phyloP scores from a whole-genome alignment of 2,329 filamentous ascomycete genomes.

The Colletotrichum acutatum region DNA sequence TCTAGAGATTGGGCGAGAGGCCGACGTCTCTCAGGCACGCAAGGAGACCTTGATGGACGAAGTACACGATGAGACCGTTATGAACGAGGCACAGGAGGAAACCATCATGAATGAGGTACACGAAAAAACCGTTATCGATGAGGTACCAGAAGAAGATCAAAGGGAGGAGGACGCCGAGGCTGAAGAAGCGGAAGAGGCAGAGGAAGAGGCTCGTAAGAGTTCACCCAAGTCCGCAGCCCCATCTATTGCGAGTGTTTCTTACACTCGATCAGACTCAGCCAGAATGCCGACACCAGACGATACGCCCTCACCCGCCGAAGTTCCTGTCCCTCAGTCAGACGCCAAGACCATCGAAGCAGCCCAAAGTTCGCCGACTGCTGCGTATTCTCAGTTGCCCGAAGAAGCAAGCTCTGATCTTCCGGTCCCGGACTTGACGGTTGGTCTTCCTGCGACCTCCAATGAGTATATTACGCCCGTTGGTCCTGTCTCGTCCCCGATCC shows the following conservation, averaged over 20 bases:
- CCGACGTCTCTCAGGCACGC: not conserved
- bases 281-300: conserved; percentile 66
- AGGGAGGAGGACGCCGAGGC: not conserved
- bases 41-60: not conserved
- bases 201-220: conserved; percentile 27
- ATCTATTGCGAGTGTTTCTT: conserved; percentile 45
- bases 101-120: not conserved
- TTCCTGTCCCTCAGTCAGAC: conserved; percentile 26
- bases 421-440: conserved; percentile 15
- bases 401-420: conserved; percentile 26
- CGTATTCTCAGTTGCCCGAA: not conserved
- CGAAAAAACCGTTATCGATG: not conserved
- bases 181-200: conserved; percentile 18
- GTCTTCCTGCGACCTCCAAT: conserved; percentile 3
- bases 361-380: conserved; percentile 13
- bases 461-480: conserved; percentile 48
- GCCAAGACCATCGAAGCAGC: conserved; percentile 29
- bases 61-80: not conserved
- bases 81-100: not conserved
- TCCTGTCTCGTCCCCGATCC: conserved; percentile 50
- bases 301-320: conserved; percentile 52
- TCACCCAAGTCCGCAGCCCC: conserved; percentile 28
- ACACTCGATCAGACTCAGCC: conserved; percentile 51
- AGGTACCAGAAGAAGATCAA: conserved; percentile 2
- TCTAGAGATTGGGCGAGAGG: not conserved